Conservation (phyloP, 306 rosid species). For the Rosa chinensis region DNA sequence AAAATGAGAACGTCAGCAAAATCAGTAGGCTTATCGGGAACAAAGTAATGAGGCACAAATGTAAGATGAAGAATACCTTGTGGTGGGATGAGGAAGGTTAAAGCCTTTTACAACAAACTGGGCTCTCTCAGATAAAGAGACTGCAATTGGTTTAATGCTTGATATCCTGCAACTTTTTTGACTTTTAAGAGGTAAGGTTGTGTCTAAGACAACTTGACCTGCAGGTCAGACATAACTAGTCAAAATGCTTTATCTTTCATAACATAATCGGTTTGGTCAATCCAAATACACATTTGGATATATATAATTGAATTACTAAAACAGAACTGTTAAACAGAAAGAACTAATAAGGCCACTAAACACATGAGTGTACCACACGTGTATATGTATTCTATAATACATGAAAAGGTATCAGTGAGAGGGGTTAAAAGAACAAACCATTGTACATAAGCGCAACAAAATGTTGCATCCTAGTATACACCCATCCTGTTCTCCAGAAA, state of each 20-base stretch:
- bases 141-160: conserved; percentile 78
- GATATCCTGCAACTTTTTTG: conserved; percentile 52
- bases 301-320: neutral
- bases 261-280: neutral
- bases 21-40: neutral
- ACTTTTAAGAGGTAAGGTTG: conserved; percentile 55
- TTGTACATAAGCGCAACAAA: conserved; percentile 66
- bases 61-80: conserved; percentile 52
- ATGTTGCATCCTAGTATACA: conserved; percentile 63
- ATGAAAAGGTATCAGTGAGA: neutral
- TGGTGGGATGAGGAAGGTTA: conserved; percentile 51
- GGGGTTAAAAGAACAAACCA: conserved; percentile 47
- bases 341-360: neutral
- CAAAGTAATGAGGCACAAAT: neutral
- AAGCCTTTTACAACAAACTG: conserved; percentile 75
- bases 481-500: conserved; percentile 91
- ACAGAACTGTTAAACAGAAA: neutral
- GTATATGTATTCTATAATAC: neutral
- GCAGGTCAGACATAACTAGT: conserved; percentile 22
- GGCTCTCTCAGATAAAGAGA: conserved; percentile 52
- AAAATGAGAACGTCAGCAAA: neutral
- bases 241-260: neutral
- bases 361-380: neutral
- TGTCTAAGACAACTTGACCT: conserved; percentile 81
- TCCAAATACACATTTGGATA: neutral